A percentile compares a stretch with the other conserved stretches of the same genome.
These are phyloP conservation scores for Cynanchum wilfordii DNA, from an alignment of 257 asterid species.

Conservation along the genomic window DNA sequence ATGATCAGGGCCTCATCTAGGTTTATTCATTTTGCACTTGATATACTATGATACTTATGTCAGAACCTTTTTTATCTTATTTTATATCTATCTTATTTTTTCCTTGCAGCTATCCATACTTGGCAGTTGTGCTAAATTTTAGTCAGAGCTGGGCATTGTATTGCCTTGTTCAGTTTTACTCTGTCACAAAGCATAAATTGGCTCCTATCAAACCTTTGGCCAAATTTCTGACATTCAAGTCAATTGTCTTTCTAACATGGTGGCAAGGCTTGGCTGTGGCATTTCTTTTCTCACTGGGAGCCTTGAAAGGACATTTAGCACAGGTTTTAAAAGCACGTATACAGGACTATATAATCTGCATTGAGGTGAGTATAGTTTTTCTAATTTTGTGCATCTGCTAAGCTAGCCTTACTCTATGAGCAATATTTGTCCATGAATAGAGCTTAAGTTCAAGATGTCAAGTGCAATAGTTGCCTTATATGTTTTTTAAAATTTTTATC, in stretches of 20 bases:
- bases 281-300: constrained; percentile 84
- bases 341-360: constrained; percentile 92
- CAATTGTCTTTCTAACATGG: constrained; percentile 93
- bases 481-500: too few relatives aligned
- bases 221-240: constrained; percentile 91
- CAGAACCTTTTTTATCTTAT: neutral
- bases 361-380: constrained; percentile 52
- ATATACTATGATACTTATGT: constrained; percentile 1
- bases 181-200: constrained; percentile 83
- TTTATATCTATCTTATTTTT: constrained; percentile 10
- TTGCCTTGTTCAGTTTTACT: constrained; percentile 94
- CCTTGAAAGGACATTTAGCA: constrained; percentile 77
- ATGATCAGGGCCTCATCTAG: neutral
- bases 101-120: constrained; percentile 88
- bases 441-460: neutral
- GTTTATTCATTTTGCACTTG: neutral
- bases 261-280: constrained; percentile 98
- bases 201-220: constrained; percentile 95
- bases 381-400: neutral
- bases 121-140: constrained; percentile 86
- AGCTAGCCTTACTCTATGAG: neutral
- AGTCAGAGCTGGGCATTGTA: constrained; percentile 98
- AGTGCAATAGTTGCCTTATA: neutral
- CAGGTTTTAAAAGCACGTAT: constrained; percentile 71
- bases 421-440: neutral